Percentiles rank a stretch among this genome's conserved stretches.
Evolutionary conservation across 1,284 basidiomycete species (phyloP).

Genomic region (Tilletia indica): DNA sequence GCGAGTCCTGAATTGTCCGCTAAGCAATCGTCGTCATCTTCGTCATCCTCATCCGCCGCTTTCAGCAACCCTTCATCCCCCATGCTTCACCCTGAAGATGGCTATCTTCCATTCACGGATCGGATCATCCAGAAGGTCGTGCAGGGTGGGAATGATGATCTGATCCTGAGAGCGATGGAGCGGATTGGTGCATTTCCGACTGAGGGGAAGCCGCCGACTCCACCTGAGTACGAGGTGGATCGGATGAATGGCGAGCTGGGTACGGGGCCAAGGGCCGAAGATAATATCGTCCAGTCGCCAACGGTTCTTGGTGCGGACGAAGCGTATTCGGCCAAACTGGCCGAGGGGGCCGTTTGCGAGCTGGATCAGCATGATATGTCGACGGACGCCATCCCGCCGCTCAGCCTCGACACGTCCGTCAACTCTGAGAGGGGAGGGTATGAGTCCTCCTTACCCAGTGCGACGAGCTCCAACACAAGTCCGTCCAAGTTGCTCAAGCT

Average conservation of each 20-base stretch:
- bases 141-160: neutral
- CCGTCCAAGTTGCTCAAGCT: conserved; percentile 14
- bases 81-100: neutral
- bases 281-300: neutral
- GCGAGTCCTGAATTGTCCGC: neutral
- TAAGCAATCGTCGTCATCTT: neutral
- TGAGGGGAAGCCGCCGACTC: neutral
- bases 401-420: neutral
- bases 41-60: neutral
- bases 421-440: neutral
- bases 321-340: neutral
- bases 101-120: neutral
- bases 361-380: neutral
- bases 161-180: conserved; percentile 14
- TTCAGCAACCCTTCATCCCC: neutral
- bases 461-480: neutral
- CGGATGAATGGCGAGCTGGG: neutral
- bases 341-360: neutral
- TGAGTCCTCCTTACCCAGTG: too few relatives aligned
- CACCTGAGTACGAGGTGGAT: neutral
- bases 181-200: neutral
- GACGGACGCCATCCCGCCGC: conserved; percentile 7
- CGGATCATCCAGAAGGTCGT: neutral
- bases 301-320: neutral
- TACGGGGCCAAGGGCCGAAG: neutral